Percentiles rank a stretch among this genome's conserved stretches.
phyloP scores from a whole-genome alignment of 495 filamentous ascomycete genomes.

The Penicillium subrubescens region DNA sequence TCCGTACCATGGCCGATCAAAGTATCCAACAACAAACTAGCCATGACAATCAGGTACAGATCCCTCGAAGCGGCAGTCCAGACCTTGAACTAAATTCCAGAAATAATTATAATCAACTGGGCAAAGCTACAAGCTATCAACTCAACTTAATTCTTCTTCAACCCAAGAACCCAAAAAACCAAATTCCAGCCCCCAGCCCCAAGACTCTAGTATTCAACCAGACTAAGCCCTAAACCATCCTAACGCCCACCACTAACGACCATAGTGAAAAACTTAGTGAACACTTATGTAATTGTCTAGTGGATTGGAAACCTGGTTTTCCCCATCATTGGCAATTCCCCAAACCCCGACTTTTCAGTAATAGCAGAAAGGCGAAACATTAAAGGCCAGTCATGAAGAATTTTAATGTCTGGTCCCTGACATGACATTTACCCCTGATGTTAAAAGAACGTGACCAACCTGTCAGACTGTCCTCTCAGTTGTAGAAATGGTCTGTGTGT shows the following conservation, averaged over 20 bases:
- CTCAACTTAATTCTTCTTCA: background rate
- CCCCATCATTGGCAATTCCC: background rate
- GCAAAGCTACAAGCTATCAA: background rate
- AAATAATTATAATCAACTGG: background rate
- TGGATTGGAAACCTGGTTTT: background rate
- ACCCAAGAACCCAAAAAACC: background rate
- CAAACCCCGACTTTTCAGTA: background rate
- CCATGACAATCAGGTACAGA: background rate
- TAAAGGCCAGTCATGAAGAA: background rate
- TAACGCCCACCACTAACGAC: background rate
- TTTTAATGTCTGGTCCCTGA: slow-evolving; percentile 15
- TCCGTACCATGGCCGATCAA: background rate
- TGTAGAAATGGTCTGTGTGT: background rate
- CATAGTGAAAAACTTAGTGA: background rate
- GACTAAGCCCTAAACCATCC: background rate
- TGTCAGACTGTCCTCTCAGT: background rate
- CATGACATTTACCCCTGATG: slow-evolving; percentile 7
- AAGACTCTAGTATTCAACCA: background rate
- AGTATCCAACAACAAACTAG: background rate
- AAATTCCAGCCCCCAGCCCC: background rate
- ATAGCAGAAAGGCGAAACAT: background rate
- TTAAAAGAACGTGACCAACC: background rate
- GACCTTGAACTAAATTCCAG: background rate
- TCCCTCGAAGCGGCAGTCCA: background rate
- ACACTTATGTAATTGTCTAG: background rate